phyloP scores from a whole-genome alignment of 2,329 filamentous ascomycete genomes.

The Chrysoporthe cubensis region DNA sequence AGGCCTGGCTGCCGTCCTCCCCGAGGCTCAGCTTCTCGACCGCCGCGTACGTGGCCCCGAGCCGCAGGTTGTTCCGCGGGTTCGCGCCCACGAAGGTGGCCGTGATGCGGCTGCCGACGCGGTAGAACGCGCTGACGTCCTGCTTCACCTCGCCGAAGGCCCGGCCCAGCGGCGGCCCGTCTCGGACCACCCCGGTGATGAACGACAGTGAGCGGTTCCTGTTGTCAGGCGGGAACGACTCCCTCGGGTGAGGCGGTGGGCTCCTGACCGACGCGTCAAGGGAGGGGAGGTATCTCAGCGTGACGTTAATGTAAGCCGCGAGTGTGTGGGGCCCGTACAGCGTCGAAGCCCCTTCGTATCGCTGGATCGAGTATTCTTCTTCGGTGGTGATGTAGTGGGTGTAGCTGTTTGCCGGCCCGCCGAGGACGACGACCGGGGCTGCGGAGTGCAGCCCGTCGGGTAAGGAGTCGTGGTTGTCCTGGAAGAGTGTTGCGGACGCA shows the following conservation, averaged over 20 bases:
- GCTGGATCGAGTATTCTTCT: slow-evolving; percentile 80
- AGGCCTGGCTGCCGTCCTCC: slow-evolving; percentile 44
- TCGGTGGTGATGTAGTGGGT: slow-evolving; percentile 80
- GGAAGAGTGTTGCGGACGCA: slow-evolving; percentile 50
- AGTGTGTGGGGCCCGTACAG: slow-evolving; percentile 84
- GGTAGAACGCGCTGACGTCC: slow-evolving; percentile 58
- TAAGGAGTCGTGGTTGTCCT: slow-evolving; percentile 46
- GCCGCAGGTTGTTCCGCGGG: slow-evolving; percentile 82
- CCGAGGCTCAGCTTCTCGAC: slow-evolving; percentile 65
- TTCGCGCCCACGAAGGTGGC: slow-evolving; percentile 84
- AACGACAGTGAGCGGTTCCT: slow-evolving; percentile 75
- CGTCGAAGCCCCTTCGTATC: slow-evolving; percentile 90
- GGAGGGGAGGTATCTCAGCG: slow-evolving; percentile 69
- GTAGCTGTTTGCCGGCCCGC: slow-evolving; percentile 89
- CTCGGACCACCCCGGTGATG: slow-evolving; percentile 77
- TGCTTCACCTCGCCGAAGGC: slow-evolving; percentile 70
- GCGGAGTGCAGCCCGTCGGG: slow-evolving; percentile 9
- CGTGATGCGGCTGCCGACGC: slow-evolving; percentile 63
- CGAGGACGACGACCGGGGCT: slow-evolving; percentile 75
- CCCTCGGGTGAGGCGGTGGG: slow-evolving; percentile 46
- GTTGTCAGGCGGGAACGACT: slow-evolving; percentile 75
- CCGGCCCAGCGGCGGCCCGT: slow-evolving; percentile 66
- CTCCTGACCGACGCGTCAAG: slow-evolving; percentile 54
- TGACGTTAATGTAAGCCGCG: slow-evolving; percentile 85
- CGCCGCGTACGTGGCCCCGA: slow-evolving; percentile 76